These are phyloP conservation scores for Termitomyces titanicus DNA, from an alignment of 768 basidiomycete species.

Conservation along the genomic window DNA sequence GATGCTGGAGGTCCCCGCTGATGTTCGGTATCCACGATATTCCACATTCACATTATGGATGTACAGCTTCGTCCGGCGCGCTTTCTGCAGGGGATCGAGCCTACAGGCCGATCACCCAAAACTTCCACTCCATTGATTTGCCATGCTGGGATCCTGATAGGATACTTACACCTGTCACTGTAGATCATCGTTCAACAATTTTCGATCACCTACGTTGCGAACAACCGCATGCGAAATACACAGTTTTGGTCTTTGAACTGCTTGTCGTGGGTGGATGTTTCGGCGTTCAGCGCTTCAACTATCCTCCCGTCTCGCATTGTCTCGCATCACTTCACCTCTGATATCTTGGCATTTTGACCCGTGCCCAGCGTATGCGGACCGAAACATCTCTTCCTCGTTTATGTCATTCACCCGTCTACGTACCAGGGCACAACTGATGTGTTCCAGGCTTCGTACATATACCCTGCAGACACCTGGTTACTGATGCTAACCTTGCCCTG, in stretches of 20 bases:
- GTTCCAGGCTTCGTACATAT: constrained; percentile 9
- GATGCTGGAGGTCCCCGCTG: background rate
- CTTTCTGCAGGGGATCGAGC: background rate
- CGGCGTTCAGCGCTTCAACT: background rate
- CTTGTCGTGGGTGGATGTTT: background rate
- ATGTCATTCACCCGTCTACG: background rate
- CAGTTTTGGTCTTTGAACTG: background rate
- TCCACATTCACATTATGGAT: too few relatives aligned
- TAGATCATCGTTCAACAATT: background rate
- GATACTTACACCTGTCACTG: background rate
- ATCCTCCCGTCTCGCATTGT: background rate
- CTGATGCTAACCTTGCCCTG: constrained; percentile 9
- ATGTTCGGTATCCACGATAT: background rate
- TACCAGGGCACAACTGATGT: constrained; percentile 5
- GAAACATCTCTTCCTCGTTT: background rate
- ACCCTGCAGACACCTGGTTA: constrained; percentile 9
- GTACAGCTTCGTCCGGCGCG: too few relatives aligned
- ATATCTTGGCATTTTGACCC: background rate
- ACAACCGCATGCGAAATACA: background rate
- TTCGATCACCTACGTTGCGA: background rate
- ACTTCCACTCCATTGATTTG: background rate
- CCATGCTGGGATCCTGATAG: background rate
- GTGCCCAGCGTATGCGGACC: background rate
- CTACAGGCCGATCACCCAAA: background rate
- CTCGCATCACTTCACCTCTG: background rate